These are phyloP conservation scores for Tulasnella sp. DNA, from an alignment of 768 basidiomycete species.

Conservation along the genomic window DNA sequence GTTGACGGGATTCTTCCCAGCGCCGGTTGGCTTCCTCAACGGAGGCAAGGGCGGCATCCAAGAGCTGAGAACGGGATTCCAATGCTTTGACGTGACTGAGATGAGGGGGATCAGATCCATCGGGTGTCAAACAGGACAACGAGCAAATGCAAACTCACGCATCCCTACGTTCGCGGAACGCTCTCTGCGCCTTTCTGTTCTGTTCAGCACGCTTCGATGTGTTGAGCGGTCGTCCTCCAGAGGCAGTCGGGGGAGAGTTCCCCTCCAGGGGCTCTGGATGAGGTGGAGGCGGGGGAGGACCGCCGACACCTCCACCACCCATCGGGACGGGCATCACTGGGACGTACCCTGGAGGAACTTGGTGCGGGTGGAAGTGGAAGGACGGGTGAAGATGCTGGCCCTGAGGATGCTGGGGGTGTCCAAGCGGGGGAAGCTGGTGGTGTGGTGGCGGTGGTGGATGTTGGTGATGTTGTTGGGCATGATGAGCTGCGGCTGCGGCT, in stretches of 20 bases:
- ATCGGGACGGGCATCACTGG: constrained; percentile 6
- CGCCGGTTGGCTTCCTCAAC: constrained; percentile 82
- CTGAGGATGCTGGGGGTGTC: background rate
- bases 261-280: background rate
- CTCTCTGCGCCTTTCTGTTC: constrained; percentile 88
- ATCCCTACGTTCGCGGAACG: constrained; percentile 82
- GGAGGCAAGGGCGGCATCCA: constrained; percentile 74
- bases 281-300: background rate
- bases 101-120: constrained; percentile 2
- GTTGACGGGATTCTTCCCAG: constrained; percentile 82
- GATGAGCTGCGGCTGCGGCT: background rate
- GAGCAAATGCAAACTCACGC: constrained; percentile 42
- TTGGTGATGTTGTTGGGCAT: background rate
- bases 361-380: constrained; percentile 1
- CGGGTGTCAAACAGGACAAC: background rate
- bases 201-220: constrained; percentile 85
- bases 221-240: constrained; percentile 39
- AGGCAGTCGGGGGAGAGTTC: background rate
- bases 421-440: background rate
- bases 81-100: constrained; percentile 75
- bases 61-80: constrained; percentile 71
- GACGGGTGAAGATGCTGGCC: constrained; percentile 4
- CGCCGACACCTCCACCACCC: background rate
- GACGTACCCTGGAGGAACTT: constrained; percentile 1
- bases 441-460: constrained; percentile 1